These are phyloP conservation scores for Myriosclerotinia duriaeana DNA, from an alignment of 2,329 filamentous ascomycete genomes.

Conservation along the genomic window DNA sequence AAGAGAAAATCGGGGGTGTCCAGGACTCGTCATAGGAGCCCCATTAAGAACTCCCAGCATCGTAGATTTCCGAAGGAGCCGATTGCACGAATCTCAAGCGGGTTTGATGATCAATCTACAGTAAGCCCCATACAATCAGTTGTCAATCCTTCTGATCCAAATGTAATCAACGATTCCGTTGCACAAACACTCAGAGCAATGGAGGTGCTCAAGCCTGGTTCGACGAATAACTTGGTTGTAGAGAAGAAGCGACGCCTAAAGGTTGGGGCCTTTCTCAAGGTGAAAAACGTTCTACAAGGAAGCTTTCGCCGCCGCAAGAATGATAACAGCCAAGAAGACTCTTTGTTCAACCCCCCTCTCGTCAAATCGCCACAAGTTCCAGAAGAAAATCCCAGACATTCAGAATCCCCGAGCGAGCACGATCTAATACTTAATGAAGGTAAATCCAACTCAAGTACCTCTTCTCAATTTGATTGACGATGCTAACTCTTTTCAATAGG, in stretches of 20 bases:
- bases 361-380: constrained; percentile 22
- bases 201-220: constrained; percentile 12
- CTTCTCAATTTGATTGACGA: neutral
- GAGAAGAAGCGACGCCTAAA: constrained; percentile 31
- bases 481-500: constrained; percentile 6
- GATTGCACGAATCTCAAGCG: neutral
- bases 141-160: constrained; percentile 2
- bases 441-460: constrained; percentile 9
- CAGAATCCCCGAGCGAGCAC: constrained; percentile 19
- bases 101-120: neutral
- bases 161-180: constrained; percentile 19
- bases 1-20: constrained; percentile 28
- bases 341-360: constrained; percentile 24
- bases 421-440: constrained; percentile 35
- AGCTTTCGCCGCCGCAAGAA: constrained; percentile 24
- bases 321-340: constrained; percentile 27
- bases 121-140: neutral
- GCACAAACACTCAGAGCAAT: constrained; percentile 7
- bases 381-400: constrained; percentile 20
- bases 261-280: constrained; percentile 30
- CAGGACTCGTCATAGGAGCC: constrained; percentile 19
- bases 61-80: constrained; percentile 1
- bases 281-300: constrained; percentile 31
- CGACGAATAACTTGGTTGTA: constrained; percentile 22
- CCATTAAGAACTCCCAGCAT: neutral